Percentiles rank a stretch among this genome's conserved stretches.
Conservation (phyloP, 169 alveolate genomes). For the Babesia sp. region DNA sequence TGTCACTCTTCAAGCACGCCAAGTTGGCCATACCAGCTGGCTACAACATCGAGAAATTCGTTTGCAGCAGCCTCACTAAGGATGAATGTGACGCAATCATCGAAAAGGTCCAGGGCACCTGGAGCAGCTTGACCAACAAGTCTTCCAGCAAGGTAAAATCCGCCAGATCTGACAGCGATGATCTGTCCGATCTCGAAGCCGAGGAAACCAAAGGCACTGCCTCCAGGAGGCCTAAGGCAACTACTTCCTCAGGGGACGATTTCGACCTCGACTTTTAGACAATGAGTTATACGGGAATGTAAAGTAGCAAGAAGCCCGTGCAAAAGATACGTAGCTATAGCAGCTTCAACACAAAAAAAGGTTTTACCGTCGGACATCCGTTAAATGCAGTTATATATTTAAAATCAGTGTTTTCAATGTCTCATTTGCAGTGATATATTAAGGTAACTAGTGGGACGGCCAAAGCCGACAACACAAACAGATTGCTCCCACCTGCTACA, state of each 20-base stretch:
- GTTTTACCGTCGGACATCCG: no score
- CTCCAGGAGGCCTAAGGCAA: background rate
- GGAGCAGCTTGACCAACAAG: background rate
- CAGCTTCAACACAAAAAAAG: no score
- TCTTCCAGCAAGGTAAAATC: background rate
- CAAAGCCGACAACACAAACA: no score
- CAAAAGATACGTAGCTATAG: no score
- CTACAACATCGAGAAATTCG: constrained; percentile 44
- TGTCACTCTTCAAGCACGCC: constrained; percentile 32
- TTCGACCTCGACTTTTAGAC: background rate
- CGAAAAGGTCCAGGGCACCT: constrained; percentile 11
- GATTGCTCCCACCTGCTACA: no score
- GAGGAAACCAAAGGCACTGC: background rate
- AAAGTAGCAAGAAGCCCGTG: background rate
- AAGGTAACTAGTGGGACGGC: no score
- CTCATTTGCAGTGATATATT: no score
- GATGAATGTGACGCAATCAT: constrained; percentile 35
- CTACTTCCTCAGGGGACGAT: background rate
- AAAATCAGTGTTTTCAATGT: no score
- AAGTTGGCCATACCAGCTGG: constrained; percentile 35
- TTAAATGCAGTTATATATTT: no score
- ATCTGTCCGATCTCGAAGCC: background rate
- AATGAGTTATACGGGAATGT: background rate
- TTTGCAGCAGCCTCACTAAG: constrained; percentile 20
- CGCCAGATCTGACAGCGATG: no score